phyloP scores from a whole-genome alignment of 1,284 basidiomycete genomes.

The Puccinia coronata region DNA sequence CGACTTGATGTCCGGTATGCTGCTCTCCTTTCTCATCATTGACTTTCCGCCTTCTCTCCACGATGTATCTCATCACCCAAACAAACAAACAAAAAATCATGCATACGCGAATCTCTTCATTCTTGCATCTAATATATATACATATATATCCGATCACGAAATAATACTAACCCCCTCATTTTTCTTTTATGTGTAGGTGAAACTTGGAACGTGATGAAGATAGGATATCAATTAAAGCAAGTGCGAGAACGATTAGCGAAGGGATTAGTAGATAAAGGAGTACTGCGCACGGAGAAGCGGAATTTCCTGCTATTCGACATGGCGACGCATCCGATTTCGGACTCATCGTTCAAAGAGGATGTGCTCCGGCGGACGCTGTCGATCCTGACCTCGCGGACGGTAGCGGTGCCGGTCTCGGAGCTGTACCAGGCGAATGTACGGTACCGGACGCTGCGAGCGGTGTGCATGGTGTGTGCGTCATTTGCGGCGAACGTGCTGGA shows the following conservation, averaged over 20 bases:
- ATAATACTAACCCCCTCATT: not conserved
- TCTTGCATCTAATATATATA: too few species aligned
- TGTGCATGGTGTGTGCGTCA: constrained; percentile 77
- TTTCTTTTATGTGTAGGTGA: constrained; percentile 71
- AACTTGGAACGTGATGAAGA: constrained; percentile 99
- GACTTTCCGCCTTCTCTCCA: too few species aligned
- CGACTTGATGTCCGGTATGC: constrained; percentile 82
- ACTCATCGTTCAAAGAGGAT: constrained; percentile 81
- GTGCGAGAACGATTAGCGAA: constrained; percentile 95
- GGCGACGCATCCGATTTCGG: constrained; percentile 93
- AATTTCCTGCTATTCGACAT: constrained; percentile 98
- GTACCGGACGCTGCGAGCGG: constrained; percentile 75
- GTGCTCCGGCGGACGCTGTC: constrained; percentile 74
- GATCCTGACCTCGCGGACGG: constrained; percentile 78
- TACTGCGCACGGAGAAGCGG: constrained; percentile 93
- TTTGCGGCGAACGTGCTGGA: constrained; percentile 94
- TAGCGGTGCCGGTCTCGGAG: constrained; percentile 70
- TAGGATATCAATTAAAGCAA: constrained; percentile 94
- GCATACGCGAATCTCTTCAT: too few species aligned
- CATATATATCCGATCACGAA: constrained; percentile 27
- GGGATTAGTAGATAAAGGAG: constrained; percentile 92
- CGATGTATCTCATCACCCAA: too few species aligned
- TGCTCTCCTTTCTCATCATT: not conserved
- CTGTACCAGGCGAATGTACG: constrained; percentile 72
- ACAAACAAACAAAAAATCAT: too few species aligned